Conservation (phyloP, 306 rosid species). For the Aeschynomene evenia region DNA sequence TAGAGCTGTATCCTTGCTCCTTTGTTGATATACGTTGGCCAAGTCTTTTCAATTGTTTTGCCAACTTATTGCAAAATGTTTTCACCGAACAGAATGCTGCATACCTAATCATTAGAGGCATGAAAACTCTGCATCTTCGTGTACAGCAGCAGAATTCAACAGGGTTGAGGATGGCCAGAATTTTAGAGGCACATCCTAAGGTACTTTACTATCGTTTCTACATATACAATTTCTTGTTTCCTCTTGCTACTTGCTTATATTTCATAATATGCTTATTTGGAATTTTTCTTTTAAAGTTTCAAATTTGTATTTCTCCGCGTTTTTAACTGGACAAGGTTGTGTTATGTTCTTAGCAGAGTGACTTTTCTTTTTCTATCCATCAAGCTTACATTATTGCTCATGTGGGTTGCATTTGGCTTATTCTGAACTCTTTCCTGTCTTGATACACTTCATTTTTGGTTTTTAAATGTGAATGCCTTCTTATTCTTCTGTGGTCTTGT, state of each 20-base stretch:
- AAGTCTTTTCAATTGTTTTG: not conserved
- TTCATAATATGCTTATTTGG: not conserved
- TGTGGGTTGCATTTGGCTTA: not conserved
- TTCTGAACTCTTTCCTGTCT: not conserved
- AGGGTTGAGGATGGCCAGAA: constrained; percentile 60
- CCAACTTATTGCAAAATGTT: not conserved
- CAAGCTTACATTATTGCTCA: not conserved
- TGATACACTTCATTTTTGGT: not conserved
- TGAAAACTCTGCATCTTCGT: constrained; percentile 93
- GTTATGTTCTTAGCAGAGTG: not conserved
- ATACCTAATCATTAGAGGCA: constrained; percentile 84
- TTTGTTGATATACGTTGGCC: not conserved
- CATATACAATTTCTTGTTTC: not conserved
- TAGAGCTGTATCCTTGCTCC: not conserved
- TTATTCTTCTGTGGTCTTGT: not conserved
- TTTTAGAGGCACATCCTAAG: constrained; percentile 95
- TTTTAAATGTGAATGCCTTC: not conserved
- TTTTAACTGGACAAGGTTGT: not conserved
- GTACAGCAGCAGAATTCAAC: constrained; percentile 81
- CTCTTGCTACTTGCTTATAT: not conserved
- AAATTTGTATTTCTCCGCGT: not conserved
- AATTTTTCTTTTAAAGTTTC: not conserved
- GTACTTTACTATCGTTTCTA: constrained; percentile 27
- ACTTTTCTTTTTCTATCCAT: not conserved
- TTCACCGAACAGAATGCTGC: constrained; percentile 72